Percentiles rank a stretch among this genome's conserved stretches.
Conservation (phyloP, 73 alveolate species). For the Stentor roeselii region DNA sequence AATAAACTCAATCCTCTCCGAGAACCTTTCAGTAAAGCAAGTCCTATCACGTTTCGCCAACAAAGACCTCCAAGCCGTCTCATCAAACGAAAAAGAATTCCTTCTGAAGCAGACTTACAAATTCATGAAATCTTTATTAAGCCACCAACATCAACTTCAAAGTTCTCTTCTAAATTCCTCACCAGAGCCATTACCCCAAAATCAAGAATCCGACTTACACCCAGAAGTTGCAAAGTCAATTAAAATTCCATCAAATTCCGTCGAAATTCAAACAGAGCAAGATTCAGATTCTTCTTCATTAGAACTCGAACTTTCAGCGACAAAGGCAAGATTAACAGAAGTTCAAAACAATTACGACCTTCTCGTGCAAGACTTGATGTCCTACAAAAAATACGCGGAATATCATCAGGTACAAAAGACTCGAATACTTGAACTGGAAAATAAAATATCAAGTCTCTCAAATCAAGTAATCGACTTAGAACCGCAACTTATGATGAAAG, state of each 20-base stretch:
- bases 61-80: background rate
- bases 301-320: background rate
- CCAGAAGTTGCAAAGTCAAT: background rate
- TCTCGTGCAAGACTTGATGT: background rate
- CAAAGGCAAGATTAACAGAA: background rate
- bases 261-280: background rate
- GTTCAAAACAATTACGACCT: background rate
- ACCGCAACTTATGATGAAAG: background rate
- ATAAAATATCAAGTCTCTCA: background rate
- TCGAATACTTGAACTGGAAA: background rate
- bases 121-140: background rate
- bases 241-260: too few species aligned
- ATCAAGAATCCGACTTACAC: background rate
- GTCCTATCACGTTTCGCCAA: background rate
- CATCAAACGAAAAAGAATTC: background rate
- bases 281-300: background rate
- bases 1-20: too few species aligned
- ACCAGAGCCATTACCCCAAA: background rate
- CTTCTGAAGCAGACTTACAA: background rate
- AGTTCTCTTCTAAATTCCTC: background rate
- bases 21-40: background rate
- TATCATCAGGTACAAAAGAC: background rate
- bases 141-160: background rate
- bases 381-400: too few species aligned
- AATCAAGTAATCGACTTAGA: background rate